Evolutionary conservation across 768 basidiomycete species (phyloP).

Genomic region (Boletus tylopilopsis): DNA sequence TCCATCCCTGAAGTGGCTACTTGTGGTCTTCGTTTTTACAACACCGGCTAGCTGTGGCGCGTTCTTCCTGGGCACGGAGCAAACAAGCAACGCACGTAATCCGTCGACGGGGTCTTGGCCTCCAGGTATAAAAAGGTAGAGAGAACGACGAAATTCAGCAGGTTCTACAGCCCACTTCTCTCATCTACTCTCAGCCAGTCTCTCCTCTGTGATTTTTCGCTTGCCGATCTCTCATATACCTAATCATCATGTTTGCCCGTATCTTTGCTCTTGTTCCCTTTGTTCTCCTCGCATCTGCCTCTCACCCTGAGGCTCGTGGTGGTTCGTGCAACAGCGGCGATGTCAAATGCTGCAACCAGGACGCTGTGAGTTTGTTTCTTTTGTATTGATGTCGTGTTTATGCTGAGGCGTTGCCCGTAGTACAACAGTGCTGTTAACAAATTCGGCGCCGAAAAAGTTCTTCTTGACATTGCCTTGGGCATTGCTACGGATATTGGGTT

Average conservation of each 20-base stretch:
- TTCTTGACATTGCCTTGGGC: no score
- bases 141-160: not conserved
- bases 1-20: not conserved
- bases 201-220: not conserved
- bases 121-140: conserved; percentile 12
- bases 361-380: not conserved
- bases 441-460: no score
- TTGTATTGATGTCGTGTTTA: no score
- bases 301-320: conserved; percentile 1
- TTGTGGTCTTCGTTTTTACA: conserved; percentile 3
- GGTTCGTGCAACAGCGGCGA: conserved; percentile 9
- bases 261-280: conserved; percentile 17
- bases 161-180: not conserved
- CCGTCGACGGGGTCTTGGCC: not conserved
- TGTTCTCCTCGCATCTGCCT: conserved; percentile 13
- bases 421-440: no score
- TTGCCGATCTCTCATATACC: not conserved
- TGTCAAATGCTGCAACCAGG: conserved; percentile 15
- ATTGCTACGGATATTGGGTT: no score
- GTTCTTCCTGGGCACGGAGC: not conserved
- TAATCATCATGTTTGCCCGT: conserved; percentile 21
- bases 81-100: conserved; percentile 1
- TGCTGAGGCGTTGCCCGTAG: not conserved
- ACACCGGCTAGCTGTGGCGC: not conserved
- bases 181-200: not conserved